Base-by-base conservation (phyloP, 495 filamentous ascomycete genomes). In the Podospora pseudopauciseta region DNA sequence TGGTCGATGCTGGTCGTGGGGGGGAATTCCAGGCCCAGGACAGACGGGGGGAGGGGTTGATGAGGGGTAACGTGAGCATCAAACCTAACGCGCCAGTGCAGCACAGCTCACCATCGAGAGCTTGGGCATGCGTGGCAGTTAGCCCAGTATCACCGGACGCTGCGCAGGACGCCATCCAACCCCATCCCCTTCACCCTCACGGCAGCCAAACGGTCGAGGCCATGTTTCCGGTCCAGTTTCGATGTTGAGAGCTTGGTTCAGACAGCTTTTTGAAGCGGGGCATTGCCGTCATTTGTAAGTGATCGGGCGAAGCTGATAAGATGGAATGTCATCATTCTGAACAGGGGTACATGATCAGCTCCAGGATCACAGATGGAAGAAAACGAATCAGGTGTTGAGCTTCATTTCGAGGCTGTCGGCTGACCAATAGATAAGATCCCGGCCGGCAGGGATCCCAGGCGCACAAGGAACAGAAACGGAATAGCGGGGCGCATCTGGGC, bases 331-430 rank as follows among this genome's bases (percentile, higher is more conserved):
- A 72, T 74, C 72, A 74, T 72, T 30, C 30, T 26, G 28, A 63
- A 55, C 67, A 69, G 71, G 72, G 74, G 74, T 28, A 69, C 16
- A 44, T 55, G 70, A 76, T 74, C 74, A 62, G 65, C 72, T 61
- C 58, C 32, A 54, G 71, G 74, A 68, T 72, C 53, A 30, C 26
- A 61, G 60, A 65, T 65, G 27, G 28, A 11, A 32, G 60, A 16
- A 62, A 67, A 57, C 73, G 69, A 75, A 75, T 72, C 73, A 75
- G 60, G 19, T 5, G 2, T 15, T 34, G 7, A 19, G 49, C 18
- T 28, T 49, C 19, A 53, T 30, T 20, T 58, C 26, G 59, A 32
- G 66, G 64, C 32, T 59, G 23, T 18, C 28, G 44, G 19, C 2
- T 5, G 60, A 59, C 73, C 73, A 75, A 73, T 75, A 20, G 71